Conservation (phyloP, 208 protist genomes). For the Trichomonas vaginalis region DNA sequence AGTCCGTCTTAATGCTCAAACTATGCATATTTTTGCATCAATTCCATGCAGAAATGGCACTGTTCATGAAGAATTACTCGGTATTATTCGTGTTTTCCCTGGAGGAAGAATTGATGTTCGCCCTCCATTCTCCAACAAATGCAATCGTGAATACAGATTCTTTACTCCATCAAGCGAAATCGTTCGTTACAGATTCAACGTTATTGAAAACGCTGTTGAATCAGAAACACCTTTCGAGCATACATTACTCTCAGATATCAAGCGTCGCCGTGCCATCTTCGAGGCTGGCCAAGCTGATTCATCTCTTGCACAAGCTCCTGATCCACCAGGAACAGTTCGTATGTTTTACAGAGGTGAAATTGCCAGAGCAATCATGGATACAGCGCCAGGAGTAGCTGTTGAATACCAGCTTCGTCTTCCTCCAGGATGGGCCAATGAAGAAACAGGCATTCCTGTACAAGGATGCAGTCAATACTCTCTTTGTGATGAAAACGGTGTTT, state of each 20-base stretch:
- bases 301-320: not conserved
- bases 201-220: not conserved
- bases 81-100: not conserved
- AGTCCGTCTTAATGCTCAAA: not conserved
- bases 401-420: not conserved
- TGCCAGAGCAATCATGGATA: not conserved
- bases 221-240: not conserved
- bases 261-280: not conserved
- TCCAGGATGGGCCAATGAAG: not conserved
- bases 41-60: not conserved
- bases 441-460: not conserved
- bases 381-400: not conserved
- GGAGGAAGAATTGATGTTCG: not conserved
- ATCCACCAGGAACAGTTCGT: not conserved
- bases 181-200: not conserved
- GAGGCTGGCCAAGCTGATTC: not conserved
- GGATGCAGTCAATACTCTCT: not conserved
- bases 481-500: not conserved
- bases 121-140: not conserved
- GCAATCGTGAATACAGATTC: not conserved
- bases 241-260: not conserved
- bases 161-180: not conserved
- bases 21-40: conserved; percentile 1
- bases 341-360: conserved; percentile 16
- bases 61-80: not conserved